Evolutionary conservation across 1,139 yeast genomes (phyloP), one percentile per base, ranked within the genome.

Genomic region (Candida glucosophila): DNA sequence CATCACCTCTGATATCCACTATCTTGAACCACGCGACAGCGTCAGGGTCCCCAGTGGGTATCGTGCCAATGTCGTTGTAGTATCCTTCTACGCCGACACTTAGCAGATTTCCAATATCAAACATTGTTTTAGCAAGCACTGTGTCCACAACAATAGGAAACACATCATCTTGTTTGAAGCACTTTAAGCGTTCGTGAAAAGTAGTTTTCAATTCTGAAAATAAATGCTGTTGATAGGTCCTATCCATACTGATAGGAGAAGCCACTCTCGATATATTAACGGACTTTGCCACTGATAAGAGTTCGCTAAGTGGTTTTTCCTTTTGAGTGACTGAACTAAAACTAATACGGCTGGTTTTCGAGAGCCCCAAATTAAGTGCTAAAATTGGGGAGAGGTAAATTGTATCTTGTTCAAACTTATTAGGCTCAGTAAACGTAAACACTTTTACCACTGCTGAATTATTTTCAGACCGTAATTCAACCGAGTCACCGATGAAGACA

Each of bases 1-100:
- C 57, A 14, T 47, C 57, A 0, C 67, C 66, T 12, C 55, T 47
- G 13, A 60, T 56, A 6, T 70, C 60, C 4, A 52, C 51, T 14
- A 76, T 67, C 38, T 72, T 73, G 49, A 86, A 88, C 96, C 96
- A 90, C 0, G 90, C 94, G 9, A 88, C 71, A 0, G 74, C 65
- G 44, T 86, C 86, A 0, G 83, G 77, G 21, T 62, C 67, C 0
- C 85, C 83, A 2, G 58, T 53, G 0, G 85, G 86, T 2, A 65
- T 54, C 1, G 67, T 52, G 7, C 55, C 53, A 4, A 64, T 57
- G 19, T 48, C 44, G 5, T 43, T 46, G 3, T 37, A 36, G 3
- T 25, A 27, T 6, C 26, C 44, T 5, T 47, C 55, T 20, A 47
- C 44, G n/a, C 29, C 31, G 12, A 29, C 31, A 10, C 31, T 33